Percentiles rank a stretch among this genome's conserved stretches.
Conservation (phyloP, 2,329 filamentous ascomycete species). For the Geosmithia flava region DNA sequence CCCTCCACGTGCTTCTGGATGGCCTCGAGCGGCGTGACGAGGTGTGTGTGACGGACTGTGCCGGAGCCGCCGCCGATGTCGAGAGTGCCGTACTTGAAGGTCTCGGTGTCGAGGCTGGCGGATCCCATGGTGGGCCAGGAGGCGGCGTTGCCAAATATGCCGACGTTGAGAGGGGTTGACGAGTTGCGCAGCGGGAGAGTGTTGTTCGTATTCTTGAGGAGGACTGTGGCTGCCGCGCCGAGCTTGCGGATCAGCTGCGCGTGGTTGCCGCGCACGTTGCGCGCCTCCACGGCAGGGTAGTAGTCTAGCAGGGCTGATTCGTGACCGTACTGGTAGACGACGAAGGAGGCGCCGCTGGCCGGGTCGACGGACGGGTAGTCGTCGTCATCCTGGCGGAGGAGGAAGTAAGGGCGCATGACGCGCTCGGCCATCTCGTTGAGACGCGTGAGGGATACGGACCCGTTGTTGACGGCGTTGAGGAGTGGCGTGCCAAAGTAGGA, state of each 20-base stretch:
- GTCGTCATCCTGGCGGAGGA: slow-evolving; percentile 43
- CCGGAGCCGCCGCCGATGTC: slow-evolving; percentile 75
- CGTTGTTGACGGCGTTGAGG: slow-evolving; percentile 78
- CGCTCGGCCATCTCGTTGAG: slow-evolving; percentile 87
- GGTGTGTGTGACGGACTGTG: slow-evolving; percentile 60
- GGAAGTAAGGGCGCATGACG: slow-evolving; percentile 61
- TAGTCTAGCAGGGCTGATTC: slow-evolving; percentile 59
- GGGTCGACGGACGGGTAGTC: slow-evolving; percentile 57
- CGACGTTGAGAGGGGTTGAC: slow-evolving; percentile 56
- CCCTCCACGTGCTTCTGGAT: slow-evolving; percentile 49
- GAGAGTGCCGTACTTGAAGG: slow-evolving; percentile 46
- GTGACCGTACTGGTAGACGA: slow-evolving; percentile 48
- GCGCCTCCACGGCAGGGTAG: slow-evolving; percentile 57
- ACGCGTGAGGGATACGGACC: slow-evolving; percentile 75
- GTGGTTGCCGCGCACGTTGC: slow-evolving; percentile 65
- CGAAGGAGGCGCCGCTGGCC: slow-evolving; percentile 65
- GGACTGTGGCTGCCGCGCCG: slow-evolving; percentile 68
- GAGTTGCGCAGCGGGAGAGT: slow-evolving; percentile 63
- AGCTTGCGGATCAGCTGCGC: slow-evolving; percentile 60
- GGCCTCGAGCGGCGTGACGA: slow-evolving; percentile 61
- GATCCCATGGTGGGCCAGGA: slow-evolving; percentile 62
- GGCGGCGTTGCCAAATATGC: slow-evolving; percentile 73
- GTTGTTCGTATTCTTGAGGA: slow-evolving; percentile 70
- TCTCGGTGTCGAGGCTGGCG: slow-evolving; percentile 65
- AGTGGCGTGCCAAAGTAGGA: slow-evolving; percentile 81